A percentile compares a stretch with the other conserved stretches of the same genome.
These are phyloP conservation scores for Podila horticola DNA, from an alignment of 192 early-diverging fungal species.

Conservation along the genomic window DNA sequence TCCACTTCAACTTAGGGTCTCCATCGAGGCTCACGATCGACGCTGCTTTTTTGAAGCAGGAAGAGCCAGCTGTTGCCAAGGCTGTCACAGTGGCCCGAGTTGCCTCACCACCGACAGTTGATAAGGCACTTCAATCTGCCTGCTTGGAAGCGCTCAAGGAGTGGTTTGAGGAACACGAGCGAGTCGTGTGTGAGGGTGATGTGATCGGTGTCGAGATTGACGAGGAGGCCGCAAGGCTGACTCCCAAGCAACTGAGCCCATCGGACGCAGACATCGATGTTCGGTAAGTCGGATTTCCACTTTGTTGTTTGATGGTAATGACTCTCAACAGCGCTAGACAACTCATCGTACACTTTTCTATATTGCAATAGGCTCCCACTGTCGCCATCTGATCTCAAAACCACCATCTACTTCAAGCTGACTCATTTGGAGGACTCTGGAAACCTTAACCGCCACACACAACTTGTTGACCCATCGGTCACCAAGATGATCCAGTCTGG, in stretches of 20 bases:
- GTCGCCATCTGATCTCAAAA: constrained; percentile 18
- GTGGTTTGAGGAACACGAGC: constrained; percentile 70
- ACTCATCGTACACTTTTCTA: no score
- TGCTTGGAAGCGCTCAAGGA: constrained; percentile 67
- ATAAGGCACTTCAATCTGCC: constrained; percentile 67
- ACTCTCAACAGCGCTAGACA: no score
- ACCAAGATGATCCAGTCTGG: constrained; percentile 76
- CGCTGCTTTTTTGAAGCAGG: constrained; percentile 36
- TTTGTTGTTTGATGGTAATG: not conserved
- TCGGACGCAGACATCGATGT: constrained; percentile 54
- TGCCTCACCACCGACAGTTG: constrained; percentile 67
- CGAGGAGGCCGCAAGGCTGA: constrained; percentile 61
- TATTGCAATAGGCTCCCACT: constrained; percentile 11
- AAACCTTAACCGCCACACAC: constrained; percentile 41
- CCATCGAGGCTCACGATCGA: constrained; percentile 26
- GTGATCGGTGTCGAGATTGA: constrained; percentile 72
- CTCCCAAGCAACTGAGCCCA: constrained; percentile 51
- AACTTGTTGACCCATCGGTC: constrained; percentile 59
- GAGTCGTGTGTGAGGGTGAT: constrained; percentile 77
- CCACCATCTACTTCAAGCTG: constrained; percentile 49
- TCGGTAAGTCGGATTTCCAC: constrained; percentile 35
- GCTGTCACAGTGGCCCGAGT: constrained; percentile 73
- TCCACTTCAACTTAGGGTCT: constrained; percentile 68
- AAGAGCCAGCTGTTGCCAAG: constrained; percentile 60
- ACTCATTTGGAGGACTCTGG: constrained; percentile 40